Conservation (phyloP, 345 rosid genomes). For the Gossypium anomalum region DNA sequence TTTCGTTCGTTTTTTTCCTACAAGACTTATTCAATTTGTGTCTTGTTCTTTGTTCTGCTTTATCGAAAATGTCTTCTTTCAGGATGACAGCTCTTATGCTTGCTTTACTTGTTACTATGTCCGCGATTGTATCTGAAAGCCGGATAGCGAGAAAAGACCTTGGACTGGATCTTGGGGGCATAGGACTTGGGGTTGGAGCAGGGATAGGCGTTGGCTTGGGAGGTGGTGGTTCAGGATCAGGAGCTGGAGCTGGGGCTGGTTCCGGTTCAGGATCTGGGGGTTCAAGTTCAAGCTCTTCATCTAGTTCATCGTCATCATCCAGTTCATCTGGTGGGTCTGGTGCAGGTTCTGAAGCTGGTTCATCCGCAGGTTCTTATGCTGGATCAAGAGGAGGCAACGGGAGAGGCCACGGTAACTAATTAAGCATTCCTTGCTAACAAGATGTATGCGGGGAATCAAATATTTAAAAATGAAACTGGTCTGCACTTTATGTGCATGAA, state of each 20-base stretch:
- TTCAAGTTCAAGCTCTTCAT: slow-evolving; percentile 44
- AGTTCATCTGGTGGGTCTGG: slow-evolving; percentile 24
- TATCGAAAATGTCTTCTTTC: not conserved
- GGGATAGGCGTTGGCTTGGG: slow-evolving; percentile 34
- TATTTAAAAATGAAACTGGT: not conserved
- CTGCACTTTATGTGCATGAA: no score
- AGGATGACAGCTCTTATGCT: not conserved
- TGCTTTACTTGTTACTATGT: not conserved
- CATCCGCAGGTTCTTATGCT: slow-evolving; percentile 24
- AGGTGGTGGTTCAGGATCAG: slow-evolving; percentile 44
- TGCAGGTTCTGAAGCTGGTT: slow-evolving; percentile 41
- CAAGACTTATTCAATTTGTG: not conserved
- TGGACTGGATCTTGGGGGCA: slow-evolving; percentile 24
- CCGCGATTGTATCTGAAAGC: slow-evolving; percentile 16
- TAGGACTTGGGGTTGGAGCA: slow-evolving; percentile 24
- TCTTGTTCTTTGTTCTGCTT: not conserved
- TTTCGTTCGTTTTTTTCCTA: not conserved
- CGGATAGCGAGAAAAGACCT: slow-evolving; percentile 30
- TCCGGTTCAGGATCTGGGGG: slow-evolving; percentile 35
- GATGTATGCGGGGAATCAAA: not conserved
- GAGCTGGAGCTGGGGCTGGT: slow-evolving; percentile 25
- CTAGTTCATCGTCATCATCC: slow-evolving; percentile 36
- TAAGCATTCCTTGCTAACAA: not conserved
- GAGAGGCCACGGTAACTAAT: not conserved
- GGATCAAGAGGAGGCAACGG: slow-evolving; percentile 13